Conservation (phyloP, 2,329 filamentous ascomycete genomes). For the Aspergillus jensenii region DNA sequence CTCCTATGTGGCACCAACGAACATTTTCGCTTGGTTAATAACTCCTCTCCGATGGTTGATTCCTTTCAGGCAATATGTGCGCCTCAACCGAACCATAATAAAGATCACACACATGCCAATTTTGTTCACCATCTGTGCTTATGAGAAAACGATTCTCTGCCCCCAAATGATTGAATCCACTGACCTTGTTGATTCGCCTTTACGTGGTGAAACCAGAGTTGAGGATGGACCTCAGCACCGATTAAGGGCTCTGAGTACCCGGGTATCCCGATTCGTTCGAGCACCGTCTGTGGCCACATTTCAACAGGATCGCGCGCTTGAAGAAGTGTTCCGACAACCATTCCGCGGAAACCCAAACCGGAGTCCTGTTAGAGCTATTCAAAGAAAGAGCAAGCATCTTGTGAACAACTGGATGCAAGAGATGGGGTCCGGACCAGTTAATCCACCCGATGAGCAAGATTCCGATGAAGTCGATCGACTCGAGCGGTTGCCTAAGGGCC, state of each 20-base stretch:
- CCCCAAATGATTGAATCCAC: conserved; percentile 76
- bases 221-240: conserved; percentile 61
- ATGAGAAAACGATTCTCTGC: conserved; percentile 78
- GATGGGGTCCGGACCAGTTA: conserved; percentile 55
- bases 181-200: conserved; percentile 75
- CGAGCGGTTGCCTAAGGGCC: conserved; percentile 54
- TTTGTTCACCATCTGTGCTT: conserved; percentile 80
- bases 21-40: conserved; percentile 86
- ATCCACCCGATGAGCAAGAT: conserved; percentile 62
- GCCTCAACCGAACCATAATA: conserved; percentile 85
- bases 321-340: conserved; percentile 81
- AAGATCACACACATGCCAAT: conserved; percentile 88
- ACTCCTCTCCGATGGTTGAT: conserved; percentile 80
- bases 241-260: conserved; percentile 71
- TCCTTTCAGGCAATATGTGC: conserved; percentile 77
- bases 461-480: conserved; percentile 58
- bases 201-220: conserved; percentile 50
- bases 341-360: conserved; percentile 63
- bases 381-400: conserved; percentile 73
- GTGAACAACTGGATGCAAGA: conserved; percentile 89
- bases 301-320: conserved; percentile 84
- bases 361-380: conserved; percentile 57
- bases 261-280: conserved; percentile 60
- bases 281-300: conserved; percentile 87
- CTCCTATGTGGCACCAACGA: conserved; percentile 87